Evolutionary conservation across 331 rosid genomes (phyloP).

Genomic region (Rosa hybrid): DNA sequence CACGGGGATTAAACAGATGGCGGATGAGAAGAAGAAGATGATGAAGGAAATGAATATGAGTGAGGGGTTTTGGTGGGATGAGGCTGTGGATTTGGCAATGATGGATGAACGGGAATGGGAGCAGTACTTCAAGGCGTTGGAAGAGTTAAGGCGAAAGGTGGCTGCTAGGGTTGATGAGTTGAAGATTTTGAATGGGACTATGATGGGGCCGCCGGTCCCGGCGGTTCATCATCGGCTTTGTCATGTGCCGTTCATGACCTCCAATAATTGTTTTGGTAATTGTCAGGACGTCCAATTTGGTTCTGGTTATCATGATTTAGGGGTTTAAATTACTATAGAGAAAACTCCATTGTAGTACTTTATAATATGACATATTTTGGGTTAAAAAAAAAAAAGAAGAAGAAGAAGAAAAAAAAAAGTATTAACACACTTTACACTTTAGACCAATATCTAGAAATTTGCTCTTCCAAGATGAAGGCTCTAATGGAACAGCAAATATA

Average conservation of each 20-base stretch:
- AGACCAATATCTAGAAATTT: too few relatives aligned
- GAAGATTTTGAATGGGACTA: slow-evolving; percentile 6
- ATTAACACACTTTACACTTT: not conserved
- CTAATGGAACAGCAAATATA: not conserved
- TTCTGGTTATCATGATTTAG: slow-evolving; percentile 3
- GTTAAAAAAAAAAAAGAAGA: too few relatives aligned
- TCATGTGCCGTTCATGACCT: not conserved
- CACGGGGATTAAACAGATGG: slow-evolving; percentile 3
- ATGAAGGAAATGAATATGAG: slow-evolving; percentile 23
- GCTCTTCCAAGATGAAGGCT: too few relatives aligned
- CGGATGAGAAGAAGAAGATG: slow-evolving; percentile 8
- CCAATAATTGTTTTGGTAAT: not conserved
- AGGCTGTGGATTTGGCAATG: not conserved
- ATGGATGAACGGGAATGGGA: slow-evolving; percentile 17
- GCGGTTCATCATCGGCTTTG: not conserved
- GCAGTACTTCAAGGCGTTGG: slow-evolving; percentile 9
- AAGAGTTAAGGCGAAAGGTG: slow-evolving; percentile 37
- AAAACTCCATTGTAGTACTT: not conserved
- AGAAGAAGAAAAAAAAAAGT: too few relatives aligned
- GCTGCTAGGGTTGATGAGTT: slow-evolving; percentile 7
- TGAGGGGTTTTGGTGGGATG: slow-evolving; percentile 48
- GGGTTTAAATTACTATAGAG: not conserved
- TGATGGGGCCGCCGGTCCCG: not conserved
- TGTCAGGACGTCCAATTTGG: not conserved
- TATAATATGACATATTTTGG: not conserved